Evolutionary conservation across 225 moss, liverwort and hornwort genomes (phyloP), one percentile per base, ranked within the genome.

Genomic region (Neckera pumila): DNA sequence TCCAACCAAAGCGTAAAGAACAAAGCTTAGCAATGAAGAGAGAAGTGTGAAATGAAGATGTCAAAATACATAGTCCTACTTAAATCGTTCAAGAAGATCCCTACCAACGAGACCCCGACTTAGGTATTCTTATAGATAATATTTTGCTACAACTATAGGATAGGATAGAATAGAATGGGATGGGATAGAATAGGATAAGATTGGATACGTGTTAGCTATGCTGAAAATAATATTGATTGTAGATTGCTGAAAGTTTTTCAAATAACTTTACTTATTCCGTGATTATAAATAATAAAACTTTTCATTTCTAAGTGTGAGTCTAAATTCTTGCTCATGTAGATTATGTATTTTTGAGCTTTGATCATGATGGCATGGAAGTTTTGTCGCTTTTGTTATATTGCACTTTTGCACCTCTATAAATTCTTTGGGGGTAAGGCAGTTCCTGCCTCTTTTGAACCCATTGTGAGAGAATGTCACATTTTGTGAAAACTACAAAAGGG

Each of bases 181-280:
- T 26, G 2, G 11, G 1, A n/a, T 19, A 11, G 3, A 6, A 6
- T 36, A 36, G 66, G 5, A 11, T 66, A 21, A 21, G 2, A 70
- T 9, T 21, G 3, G 22, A 34, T 8, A 22, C 0, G 2, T 76
- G 8, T 33, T 1, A 5, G 0, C 21, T 3, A 51, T 22, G 3
- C 1, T 14, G 0, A 38, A 51, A 49, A 22, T 22, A 51, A 34
- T 20, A 49, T 8, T 20, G 31, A 8, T 31, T 33, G 8, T 18
- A 33, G 51, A 33, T 76, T 76, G 21, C 22, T 51, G 51, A 76
- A 76, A 47, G 33, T 33, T 21, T 76, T 49, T 51, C 20, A 33
- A 76, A 51, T 4, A 34, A 33, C 8, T 76, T 31, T 20, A 19
- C 0, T 47, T 49, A 33, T 18, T 76, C 0, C 0, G 51, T 33